A percentile compares a stretch with the other conserved stretches of the same genome.
Evolutionary conservation across 2,329 filamentous ascomycete genomes (phyloP).

Genomic region (Aspergillus calidoustus): DNA sequence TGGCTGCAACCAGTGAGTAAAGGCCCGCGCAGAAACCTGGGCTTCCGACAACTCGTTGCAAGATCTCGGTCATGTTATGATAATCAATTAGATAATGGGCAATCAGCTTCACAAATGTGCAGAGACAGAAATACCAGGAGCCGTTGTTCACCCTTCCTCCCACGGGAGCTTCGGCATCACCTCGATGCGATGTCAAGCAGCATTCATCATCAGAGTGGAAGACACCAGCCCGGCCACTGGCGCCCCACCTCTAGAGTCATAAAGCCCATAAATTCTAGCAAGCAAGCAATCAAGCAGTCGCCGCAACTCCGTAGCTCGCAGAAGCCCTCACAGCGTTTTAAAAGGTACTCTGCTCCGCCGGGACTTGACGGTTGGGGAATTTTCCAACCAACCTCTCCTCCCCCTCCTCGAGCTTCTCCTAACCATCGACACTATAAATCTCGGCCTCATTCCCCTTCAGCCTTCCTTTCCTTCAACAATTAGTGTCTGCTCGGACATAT

Average conservation of each 20-base stretch:
- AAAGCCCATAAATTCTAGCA: constrained; percentile 16
- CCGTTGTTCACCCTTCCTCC: not conserved
- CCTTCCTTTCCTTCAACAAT: constrained; percentile 17
- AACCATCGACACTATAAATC: constrained; percentile 15
- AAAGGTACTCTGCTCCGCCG: constrained; percentile 42
- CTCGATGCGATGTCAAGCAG: not conserved
- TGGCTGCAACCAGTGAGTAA: constrained; percentile 5
- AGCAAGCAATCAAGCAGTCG: constrained; percentile 17
- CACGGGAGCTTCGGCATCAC: constrained; percentile 16
- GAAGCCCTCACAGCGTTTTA: constrained; percentile 32
- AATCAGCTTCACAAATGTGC: not conserved
- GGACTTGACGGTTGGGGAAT: constrained; percentile 29
- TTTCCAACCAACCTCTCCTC: constrained; percentile 30
- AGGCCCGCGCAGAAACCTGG: not conserved
- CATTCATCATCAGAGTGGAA: constrained; percentile 16
- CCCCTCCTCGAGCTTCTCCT: constrained; percentile 24
- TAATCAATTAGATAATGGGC: constrained; percentile 16
- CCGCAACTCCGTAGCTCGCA: constrained; percentile 14
- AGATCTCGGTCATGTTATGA: constrained; percentile 3
- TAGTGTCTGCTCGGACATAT: constrained; percentile 17
- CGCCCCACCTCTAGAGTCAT: constrained; percentile 23
- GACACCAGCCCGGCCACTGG: constrained; percentile 19
- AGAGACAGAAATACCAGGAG: not conserved
- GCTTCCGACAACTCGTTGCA: not conserved
- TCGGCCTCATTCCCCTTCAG: constrained; percentile 18